Evolutionary conservation across 2,329 filamentous ascomycete genomes (phyloP), one percentile per base, ranked within the genome.

Genomic region (Fusarium humuli): DNA sequence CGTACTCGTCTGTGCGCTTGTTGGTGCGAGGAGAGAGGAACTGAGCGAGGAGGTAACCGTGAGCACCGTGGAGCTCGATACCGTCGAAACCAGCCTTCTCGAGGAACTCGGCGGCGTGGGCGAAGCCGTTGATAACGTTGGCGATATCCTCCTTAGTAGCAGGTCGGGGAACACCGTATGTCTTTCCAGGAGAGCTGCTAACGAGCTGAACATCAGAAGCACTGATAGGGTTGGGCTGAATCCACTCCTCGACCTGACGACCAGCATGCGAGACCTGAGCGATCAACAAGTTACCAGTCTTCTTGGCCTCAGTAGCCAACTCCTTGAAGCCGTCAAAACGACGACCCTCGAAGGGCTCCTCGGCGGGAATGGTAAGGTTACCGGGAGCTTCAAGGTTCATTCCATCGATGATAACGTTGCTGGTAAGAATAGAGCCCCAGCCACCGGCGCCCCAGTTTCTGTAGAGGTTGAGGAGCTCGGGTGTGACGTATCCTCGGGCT

Each of bases 171-270:
- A 75, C 75, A 81, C 70, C 49, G 82, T 78, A 70, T 20, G 18
- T 52, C 11, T 45, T 46, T 11, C 83, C 82, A 56, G 89, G 87
- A 0, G 86, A 86, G 73, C 86, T 87, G 73, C 86, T 65, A 88
- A 83, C 5, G 86, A 80, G 63, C 22, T 67, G 72, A 84, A 91
- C 73, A 0, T 87, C 85, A 1, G 88, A 88, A 0, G 87, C 83
- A 71, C 90, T 85, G 23, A 69, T 65, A 3, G 69, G 65, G 14
- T 70, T 58, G 40, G 67, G 67, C 10, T 70, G 58, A 6, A 70
- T 20, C 67, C 67, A 70, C 2, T 62, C 67, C 25, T 70, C 67
- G 22, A 70, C 67, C 11, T 70, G 67, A 23, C 67, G 67, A 16
- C 67, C 67, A n/a, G 52, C 62, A 22, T 70, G 67, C 6, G 67